Evolutionary conservation across 495 filamentous ascomycete genomes (phyloP), one percentile per base, ranked within the genome.

Genomic region (Penicilliopsis zonata): DNA sequence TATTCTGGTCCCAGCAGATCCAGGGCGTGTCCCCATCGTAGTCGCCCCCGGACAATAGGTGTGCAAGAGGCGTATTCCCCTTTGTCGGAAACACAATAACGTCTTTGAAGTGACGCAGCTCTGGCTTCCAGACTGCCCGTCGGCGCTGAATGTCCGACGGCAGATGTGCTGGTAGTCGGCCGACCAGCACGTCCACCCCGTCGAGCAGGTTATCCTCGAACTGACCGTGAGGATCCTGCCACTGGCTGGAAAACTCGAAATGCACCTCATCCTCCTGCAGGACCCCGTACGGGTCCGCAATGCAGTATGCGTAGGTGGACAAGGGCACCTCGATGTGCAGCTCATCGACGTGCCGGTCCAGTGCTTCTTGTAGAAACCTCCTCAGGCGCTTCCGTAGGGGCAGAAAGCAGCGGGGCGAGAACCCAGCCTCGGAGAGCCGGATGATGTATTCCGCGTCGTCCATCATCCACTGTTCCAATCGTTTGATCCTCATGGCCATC

Each of bases 1-100:
- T 73, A 1, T 57, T 58, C 2, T 65, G 63, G 36, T 95, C 86
- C 87, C 86, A 95, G 52, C 86, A 94, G 10, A 93, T 61, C 86
- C 86, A 90, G 0, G 76, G 82, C 24, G 67, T 78, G 42, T 98
- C 90, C 0, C 90, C 90, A 37, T 95, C 88, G 49, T 95, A 95
- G 53, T 98, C 90, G 6, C 90, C 90, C 9, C 88, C 90, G 3
- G 85, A 90, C 0, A 95, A 63, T 51, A 84, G 82, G 19, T 76
- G 70, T 0, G 86, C 90, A 1, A 93, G 67, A 0, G 85, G 72
- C 13, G 66, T 65, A 8, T 69, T 31, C 0, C 90, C 87, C 42
- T 70, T 71, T 0, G 67, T 66, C 0, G 90, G 67, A 43, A 98
- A 95, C 1, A 95, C 72, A 36, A 94, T 79, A 4, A 95, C 81